Base-by-base conservation (phyloP, 192 early-diverging fungal species). In the Podila clonocystis region DNA sequence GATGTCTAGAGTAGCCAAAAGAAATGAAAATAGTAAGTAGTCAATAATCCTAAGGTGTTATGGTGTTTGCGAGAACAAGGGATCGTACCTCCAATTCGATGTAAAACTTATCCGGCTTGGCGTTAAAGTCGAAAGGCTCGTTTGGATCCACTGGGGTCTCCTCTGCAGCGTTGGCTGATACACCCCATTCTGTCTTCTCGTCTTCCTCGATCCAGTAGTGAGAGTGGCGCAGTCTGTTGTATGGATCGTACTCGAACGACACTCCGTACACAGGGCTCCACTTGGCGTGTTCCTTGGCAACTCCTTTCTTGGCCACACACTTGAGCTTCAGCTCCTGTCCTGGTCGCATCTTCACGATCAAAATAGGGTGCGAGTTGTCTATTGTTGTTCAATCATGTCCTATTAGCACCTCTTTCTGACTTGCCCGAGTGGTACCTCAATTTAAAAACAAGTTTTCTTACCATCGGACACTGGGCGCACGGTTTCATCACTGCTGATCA, bases 281-380 rank as follows among this genome's bases (percentile, higher is more conserved):
- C 73, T 99, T 99, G 29, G 97, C 95, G 76, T 98, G 97, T 71
- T 98, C 97, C 83, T 99, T 99, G 31, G 94, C 95, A 28, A 95
- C 96, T 15, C 97, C 97, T 87, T 98, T 99, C 72, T 97, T 97
- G 12, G 97, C 97, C 48, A 97, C 91, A 67, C 96, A 97, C 61
- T 93, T 91, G 38, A 99, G 74, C 48, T 93, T 93, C 55, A 99
- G 66, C 76, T 97, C 94, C 85, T 99, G 96, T 52, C 97, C 97
- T 77, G 94, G 93, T 48, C 95, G 87, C 84, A 99, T 87, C 82
- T 97, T 95, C 19, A 91, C 88, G 75, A 99, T 89, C 41, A 97
- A 84, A 36, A 97, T 91, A 24, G 62, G 63, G 62, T 82, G 64
- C 5, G 50, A 33, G 60, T 76, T 75, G 31, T 77, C 71, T 78